Evolutionary conservation across 192 early-diverging fungal genomes (phyloP).

Genomic region (Gonapodya sp.): DNA sequence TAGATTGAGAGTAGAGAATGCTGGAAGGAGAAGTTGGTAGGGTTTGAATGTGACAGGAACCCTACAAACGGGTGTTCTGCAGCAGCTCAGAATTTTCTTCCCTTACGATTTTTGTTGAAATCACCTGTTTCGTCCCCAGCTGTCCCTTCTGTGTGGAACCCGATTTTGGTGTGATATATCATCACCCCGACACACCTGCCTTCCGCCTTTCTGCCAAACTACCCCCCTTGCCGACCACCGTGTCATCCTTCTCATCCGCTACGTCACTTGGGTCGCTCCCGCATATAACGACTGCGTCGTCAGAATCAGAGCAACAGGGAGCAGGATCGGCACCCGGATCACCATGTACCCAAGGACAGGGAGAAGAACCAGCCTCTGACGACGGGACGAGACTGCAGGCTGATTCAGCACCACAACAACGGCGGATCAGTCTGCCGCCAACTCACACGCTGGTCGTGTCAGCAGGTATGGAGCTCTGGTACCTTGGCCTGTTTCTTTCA

Average conservation of each 20-base stretch:
- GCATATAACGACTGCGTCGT: no score
- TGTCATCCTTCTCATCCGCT: not conserved
- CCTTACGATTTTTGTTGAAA: no score
- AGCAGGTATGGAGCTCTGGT: not conserved
- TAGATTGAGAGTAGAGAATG: no score
- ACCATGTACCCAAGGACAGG: no score
- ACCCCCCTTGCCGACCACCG: not conserved
- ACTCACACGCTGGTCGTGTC: not conserved
- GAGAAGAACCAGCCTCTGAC: not conserved
- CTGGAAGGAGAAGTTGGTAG: no score
- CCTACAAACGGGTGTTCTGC: no score
- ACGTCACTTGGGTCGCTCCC: not conserved
- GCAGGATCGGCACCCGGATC: no score
- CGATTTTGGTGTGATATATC: slow-evolving; percentile 75
- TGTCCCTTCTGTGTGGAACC: slow-evolving; percentile 86
- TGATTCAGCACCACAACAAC: not conserved
- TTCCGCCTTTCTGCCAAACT: slow-evolving; percentile 6
- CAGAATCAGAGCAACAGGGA: no score
- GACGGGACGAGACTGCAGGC: not conserved
- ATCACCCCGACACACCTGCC: slow-evolving; percentile 26
- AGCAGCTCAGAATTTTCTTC: no score
- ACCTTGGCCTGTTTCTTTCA: no score
- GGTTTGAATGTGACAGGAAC: no score
- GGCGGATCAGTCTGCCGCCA: not conserved
- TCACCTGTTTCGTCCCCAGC: no score